phyloP scores from a whole-genome alignment of 106 monocot genomes.

The Chionographis japonica region DNA sequence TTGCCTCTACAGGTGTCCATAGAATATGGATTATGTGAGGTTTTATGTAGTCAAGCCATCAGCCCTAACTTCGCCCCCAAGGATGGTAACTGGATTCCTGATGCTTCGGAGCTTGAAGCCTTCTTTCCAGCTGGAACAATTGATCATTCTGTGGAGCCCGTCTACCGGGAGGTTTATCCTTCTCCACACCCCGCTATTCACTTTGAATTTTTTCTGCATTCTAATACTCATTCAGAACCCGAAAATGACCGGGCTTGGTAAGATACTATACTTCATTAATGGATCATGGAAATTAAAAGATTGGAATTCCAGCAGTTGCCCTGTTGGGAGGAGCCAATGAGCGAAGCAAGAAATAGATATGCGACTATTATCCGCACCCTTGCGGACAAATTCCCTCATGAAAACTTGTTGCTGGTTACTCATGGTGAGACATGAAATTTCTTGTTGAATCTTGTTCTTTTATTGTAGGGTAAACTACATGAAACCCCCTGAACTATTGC shows the following conservation, averaged over 20 bases:
- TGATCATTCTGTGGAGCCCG: conserved; percentile 47
- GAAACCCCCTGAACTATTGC: no score
- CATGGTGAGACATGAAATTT: conserved; percentile 35
- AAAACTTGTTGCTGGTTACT: conserved; percentile 54
- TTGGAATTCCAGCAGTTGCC: conserved; percentile 29
- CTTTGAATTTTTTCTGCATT: no score
- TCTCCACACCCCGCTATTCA: background rate
- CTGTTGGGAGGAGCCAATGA: conserved; percentile 35
- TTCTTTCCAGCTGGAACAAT: conserved; percentile 51
- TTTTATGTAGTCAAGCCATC: conserved; percentile 42
- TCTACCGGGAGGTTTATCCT: conserved; percentile 44
- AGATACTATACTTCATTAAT: no score
- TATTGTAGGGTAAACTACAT: background rate
- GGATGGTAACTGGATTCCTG: conserved; percentile 63
- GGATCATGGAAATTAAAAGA: no score
- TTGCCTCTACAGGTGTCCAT: conserved; percentile 59
- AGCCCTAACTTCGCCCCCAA: conserved; percentile 22
- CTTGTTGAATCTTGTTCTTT: background rate
- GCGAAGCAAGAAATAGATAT: conserved; percentile 45
- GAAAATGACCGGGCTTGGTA: no score
- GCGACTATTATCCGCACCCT: conserved; percentile 33
- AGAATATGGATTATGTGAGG: conserved; percentile 80
- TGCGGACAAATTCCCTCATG: conserved; percentile 58
- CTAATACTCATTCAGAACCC: no score
- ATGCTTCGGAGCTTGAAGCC: conserved; percentile 58